Evolutionary conservation across 2,329 filamentous ascomycete genomes (phyloP).

Genomic region (Lecanosticta acicola): DNA sequence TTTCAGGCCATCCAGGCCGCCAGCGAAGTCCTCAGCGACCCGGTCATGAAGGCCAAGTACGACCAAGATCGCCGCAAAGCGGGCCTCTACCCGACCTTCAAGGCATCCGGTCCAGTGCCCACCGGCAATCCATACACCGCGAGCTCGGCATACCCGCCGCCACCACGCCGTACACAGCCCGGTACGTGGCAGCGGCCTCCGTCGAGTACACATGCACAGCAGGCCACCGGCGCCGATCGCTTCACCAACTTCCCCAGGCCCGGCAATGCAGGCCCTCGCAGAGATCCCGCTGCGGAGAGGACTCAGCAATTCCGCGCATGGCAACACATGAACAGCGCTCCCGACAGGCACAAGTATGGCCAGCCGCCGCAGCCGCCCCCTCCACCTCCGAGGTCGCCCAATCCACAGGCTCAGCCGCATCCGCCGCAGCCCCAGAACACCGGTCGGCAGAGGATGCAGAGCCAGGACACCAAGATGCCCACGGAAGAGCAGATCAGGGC

Average conservation of each 20-base stretch:
- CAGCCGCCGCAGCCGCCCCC: constrained; percentile 12
- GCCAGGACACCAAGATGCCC: constrained; percentile 32
- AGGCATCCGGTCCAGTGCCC: constrained; percentile 13
- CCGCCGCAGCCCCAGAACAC: constrained; percentile 8
- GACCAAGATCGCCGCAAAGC: constrained; percentile 55
- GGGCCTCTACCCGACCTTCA: constrained; percentile 33
- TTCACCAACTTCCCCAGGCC: constrained; percentile 40
- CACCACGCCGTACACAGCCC: constrained; percentile 40
- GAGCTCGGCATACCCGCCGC: constrained; percentile 39
- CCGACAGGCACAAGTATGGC: constrained; percentile 27
- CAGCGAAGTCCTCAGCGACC: constrained; percentile 67
- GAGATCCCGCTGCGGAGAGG: constrained; percentile 36
- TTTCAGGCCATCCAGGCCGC: constrained; percentile 85
- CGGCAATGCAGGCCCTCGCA: constrained; percentile 25
- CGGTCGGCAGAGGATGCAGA: constrained; percentile 17
- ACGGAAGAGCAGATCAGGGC: constrained; percentile 34
- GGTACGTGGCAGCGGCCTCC: constrained; percentile 32
- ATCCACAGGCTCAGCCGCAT: constrained; percentile 18
- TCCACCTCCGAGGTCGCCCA: constrained; percentile 18
- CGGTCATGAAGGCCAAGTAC: constrained; percentile 54
- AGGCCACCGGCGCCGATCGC: constrained; percentile 39
- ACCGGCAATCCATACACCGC: constrained; percentile 37
- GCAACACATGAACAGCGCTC: constrained; percentile 44
- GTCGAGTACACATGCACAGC: constrained; percentile 15
- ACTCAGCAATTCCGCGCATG: constrained; percentile 45